These are phyloP conservation scores for Verticillium alfalfae DNA, from an alignment of 2,329 filamentous ascomycete genomes.

Conservation along the genomic window DNA sequence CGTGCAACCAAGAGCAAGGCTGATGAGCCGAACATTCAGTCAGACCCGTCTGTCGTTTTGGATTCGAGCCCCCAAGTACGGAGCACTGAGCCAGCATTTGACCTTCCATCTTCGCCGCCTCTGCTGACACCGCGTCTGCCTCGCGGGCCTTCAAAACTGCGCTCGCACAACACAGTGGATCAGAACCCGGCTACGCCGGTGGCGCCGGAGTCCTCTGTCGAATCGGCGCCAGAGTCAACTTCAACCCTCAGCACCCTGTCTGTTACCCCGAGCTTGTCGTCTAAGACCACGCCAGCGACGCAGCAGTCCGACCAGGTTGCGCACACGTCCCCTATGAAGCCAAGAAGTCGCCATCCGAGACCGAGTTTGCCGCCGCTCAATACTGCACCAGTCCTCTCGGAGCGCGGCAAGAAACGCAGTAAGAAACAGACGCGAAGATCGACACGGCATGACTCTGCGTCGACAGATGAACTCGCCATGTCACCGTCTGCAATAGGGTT, in stretches of 20 bases:
- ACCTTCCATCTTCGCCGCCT: constrained; percentile 17
- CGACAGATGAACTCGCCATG: constrained; percentile 41
- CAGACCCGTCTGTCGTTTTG: neutral
- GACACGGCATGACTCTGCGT: constrained; percentile 30
- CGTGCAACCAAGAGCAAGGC: neutral
- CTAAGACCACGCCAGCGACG: constrained; percentile 27
- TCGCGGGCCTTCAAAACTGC: neutral
- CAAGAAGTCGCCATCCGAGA: constrained; percentile 3
- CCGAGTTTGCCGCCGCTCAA: neutral
- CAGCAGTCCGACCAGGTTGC: constrained; percentile 19
- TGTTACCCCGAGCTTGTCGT: constrained; percentile 30
- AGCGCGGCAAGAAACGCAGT: constrained; percentile 12
- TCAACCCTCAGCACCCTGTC: constrained; percentile 35
- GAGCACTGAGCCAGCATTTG: neutral
- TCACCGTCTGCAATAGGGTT: constrained; percentile 30
- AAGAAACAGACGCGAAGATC: constrained; percentile 6
- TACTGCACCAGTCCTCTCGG: neutral
- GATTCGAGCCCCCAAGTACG: constrained; percentile 1
- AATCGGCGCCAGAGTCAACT: constrained; percentile 14
- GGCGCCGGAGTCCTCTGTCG: neutral
- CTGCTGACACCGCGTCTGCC: neutral
- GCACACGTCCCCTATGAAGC: constrained; percentile 3
- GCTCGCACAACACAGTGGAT: neutral
- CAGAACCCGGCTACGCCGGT: neutral
- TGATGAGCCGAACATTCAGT: neutral